phyloP scores from a whole-genome alignment of 139 green algal species.

The Volvox africanus region DNA sequence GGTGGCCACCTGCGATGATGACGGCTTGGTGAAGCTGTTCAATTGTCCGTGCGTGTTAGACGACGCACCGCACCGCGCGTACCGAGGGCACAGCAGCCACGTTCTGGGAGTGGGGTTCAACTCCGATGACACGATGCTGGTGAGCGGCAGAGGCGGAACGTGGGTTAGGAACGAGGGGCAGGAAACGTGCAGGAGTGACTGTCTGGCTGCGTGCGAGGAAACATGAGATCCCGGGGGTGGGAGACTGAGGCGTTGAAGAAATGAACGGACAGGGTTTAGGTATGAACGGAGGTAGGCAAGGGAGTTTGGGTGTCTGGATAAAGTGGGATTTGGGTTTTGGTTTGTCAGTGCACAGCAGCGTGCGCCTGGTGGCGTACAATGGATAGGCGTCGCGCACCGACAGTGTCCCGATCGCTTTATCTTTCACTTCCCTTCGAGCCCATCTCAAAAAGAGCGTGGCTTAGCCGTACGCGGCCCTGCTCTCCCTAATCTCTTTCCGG shows the following conservation, averaged over 20 bases:
- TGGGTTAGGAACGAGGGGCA: neutral
- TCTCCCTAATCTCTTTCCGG: too few relatives aligned
- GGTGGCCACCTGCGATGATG: slow-evolving; percentile 63
- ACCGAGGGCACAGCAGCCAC: slow-evolving; percentile 78
- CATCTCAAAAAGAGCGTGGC: too few relatives aligned
- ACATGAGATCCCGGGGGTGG: neutral
- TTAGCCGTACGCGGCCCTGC: too few relatives aligned
- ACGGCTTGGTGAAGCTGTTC: slow-evolving; percentile 78
- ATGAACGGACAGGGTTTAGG: too few relatives aligned
- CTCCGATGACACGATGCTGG: slow-evolving; percentile 49
- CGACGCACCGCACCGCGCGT: slow-evolving; percentile 72
- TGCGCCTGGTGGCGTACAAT: too few relatives aligned
- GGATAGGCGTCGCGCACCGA: too few relatives aligned
- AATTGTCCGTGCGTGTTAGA: slow-evolving; percentile 82
- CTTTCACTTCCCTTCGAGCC: too few relatives aligned
- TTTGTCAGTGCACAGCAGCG: too few relatives aligned
- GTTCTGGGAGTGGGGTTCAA: slow-evolving; percentile 79
- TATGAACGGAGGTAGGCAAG: too few relatives aligned
- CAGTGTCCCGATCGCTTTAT: too few relatives aligned
- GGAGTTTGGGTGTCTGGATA: too few relatives aligned
- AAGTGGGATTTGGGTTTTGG: too few relatives aligned
- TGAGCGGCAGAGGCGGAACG: neutral
- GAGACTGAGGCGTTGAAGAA: neutral
- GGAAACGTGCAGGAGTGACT: neutral
- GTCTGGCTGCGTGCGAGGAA: neutral